Evolutionary conservation across 768 basidiomycete genomes (phyloP), one percentile per base, ranked within the genome.

Genomic region (Suillus subalutaceus): DNA sequence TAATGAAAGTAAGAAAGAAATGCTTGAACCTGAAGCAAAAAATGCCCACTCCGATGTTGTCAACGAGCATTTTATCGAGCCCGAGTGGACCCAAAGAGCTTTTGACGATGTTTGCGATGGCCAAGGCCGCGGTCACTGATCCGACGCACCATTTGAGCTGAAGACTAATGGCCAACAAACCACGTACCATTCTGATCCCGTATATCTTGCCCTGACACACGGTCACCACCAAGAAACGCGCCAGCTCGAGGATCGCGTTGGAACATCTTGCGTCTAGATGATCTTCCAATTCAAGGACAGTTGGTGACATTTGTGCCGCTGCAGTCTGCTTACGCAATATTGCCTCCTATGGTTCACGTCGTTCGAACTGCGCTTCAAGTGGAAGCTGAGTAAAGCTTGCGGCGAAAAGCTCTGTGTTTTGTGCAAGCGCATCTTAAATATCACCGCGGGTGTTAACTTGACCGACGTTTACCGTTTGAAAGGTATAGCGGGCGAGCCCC

Each of bases 71-170:
- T 80, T 97, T 96, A 75, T 97, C 96, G 10, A 96, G 88, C 44
- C 97, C 97, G 63, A 98, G 84, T 10, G 97, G 97, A 6, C 97
- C 97, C 64, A 99, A 75, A 35, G 94, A 97, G 72, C 93, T 97
- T 85, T 96, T 97, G 48, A 99, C 89, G 72, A 99, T 91, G 79
- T 99, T 99, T 66, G 97, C 95, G 74, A 99, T 97, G 7, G 97
- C 90, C 74, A 93, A 90, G 56, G 96, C 97, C 55, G 97, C 97
- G 73, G 94, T 87, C 72, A 99, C 97, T 97, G 78, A 70, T 55
- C 55, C 23, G 52, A 72, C 46, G 65, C 44, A 68, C 63, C 32
- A 44, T 50, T 35, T 66, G 37, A 56, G 58, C 41, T 13, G 20
- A 60, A 60, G 18, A 12, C 40, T 60, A 32, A 20, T 10, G 3